Percentiles rank a stretch among this genome's conserved stretches.
These are phyloP conservation scores for Peribolospora kevripleyi DNA, from an alignment of 768 basidiomycete species.

Conservation along the genomic window DNA sequence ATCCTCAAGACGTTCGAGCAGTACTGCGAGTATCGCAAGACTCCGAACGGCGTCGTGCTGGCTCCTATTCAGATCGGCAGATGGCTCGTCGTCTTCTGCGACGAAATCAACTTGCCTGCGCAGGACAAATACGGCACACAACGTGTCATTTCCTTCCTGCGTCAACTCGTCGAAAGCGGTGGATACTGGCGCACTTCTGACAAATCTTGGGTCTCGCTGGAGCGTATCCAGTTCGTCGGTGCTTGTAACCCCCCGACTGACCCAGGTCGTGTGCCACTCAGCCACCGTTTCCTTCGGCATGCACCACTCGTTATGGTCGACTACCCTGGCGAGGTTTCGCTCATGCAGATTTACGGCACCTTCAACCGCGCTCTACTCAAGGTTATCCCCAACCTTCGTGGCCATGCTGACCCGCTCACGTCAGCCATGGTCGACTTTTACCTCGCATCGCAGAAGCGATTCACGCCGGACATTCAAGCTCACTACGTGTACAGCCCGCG, in stretches of 20 bases:
- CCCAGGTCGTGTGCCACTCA: conserved; percentile 94
- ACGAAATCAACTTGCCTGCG: conserved; percentile 95
- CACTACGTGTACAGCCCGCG: conserved; percentile 98
- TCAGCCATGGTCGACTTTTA: conserved; percentile 95
- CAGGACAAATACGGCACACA: conserved; percentile 96
- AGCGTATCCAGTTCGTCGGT: conserved; percentile 98
- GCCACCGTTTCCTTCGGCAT: conserved; percentile 88
- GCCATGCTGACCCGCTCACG: conserved; percentile 80
- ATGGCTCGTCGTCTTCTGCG: conserved; percentile 99
- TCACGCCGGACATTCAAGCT: conserved; percentile 90
- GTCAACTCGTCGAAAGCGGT: conserved; percentile 79
- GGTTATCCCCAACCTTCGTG: conserved; percentile 74
- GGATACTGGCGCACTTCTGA: conserved; percentile 88
- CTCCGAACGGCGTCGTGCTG: conserved; percentile 88
- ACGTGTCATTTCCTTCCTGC: conserved; percentile 90
- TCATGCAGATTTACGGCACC: conserved; percentile 96
- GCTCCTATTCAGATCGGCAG: conserved; percentile 84
- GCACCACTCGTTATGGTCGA: conserved; percentile 97
- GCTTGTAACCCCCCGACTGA: conserved; percentile 99
- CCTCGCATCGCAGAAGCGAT: conserved; percentile 71
- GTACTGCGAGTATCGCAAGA: conserved; percentile 97
- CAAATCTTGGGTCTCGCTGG: conserved; percentile 90
- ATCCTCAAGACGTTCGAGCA: conserved; percentile 99
- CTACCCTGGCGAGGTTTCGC: conserved; percentile 85
- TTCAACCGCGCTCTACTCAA: conserved; percentile 91